Evolutionary conservation across 345 rosid genomes (phyloP).

Genomic region (Firmiana major): DNA sequence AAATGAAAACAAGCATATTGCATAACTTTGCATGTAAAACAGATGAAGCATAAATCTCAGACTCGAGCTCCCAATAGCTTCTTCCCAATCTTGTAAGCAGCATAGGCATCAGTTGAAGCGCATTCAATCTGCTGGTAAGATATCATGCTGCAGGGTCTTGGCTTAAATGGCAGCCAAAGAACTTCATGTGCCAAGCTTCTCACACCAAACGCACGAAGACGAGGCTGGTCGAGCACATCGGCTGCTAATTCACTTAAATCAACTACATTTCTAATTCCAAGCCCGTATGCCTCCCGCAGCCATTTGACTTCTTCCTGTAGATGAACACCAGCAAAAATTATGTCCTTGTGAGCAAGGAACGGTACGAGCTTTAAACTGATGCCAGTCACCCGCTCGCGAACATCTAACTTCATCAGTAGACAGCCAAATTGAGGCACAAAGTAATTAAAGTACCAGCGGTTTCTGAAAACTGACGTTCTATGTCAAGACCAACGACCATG

Average conservation of each 20-base stretch:
- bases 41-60: neutral
- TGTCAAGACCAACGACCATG: neutral
- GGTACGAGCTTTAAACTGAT: neutral
- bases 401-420: neutral
- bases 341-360: neutral
- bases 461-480: neutral
- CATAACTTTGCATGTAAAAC: too few relatives aligned
- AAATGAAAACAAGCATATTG: neutral
- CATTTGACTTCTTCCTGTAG: neutral
- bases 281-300: neutral
- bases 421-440: neutral
- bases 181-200: neutral
- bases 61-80: neutral
- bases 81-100: conserved; percentile 2
- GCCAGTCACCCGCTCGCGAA: too few relatives aligned
- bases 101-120: neutral
- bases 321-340: neutral
- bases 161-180: neutral
- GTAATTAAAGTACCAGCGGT: neutral
- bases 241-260: neutral
- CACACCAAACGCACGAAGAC: neutral
- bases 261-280: neutral
- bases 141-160: neutral
- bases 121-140: neutral
- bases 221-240: neutral